Base-by-base conservation (phyloP, 192 early-diverging fungal genomes). In the Coemansia brasiliensis region DNA sequence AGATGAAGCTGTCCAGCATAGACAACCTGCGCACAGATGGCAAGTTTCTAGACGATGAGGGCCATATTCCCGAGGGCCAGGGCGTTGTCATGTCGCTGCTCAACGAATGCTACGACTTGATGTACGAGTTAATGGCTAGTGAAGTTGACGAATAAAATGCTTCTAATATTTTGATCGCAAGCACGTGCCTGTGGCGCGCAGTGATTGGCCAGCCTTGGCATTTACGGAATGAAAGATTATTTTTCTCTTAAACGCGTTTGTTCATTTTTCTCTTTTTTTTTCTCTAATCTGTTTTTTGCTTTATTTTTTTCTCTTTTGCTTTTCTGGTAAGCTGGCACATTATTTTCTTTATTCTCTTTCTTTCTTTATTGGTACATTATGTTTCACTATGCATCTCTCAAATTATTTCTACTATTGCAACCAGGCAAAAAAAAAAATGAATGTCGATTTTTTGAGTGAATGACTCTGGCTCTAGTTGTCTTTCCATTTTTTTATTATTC, bases 41-140 rank as follows among this genome's bases (percentile, higher is more conserved):
- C 29, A 93, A 92, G 67, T 95, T 94, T 61, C 76, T 89, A 39
- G 90, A 88, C 52, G 87, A 88, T 58, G 88, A 94, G 48, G 91
- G 89, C 18, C 69, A 83, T 32, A 80, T 92, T 10, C 94, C 94
- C 16, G 84, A 88, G 72, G 92, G 94, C 26, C 94, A 96, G 67
- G 92, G 89, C 18, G 84, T 93, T 24, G 85, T 93, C 41, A 87
- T 90, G 59, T 87, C 87, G 29, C 65, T 96, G 45, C 82, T 96
- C 58, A 88, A 88, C 45, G 88, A 96, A 67, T 94, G 94, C 63
- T 93, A 94, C 58, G 91, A 94, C 75, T 83, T 90, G 51, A 78
- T 90, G 51, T 86, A 88, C 43, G 89, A 89, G 61, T 68, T 91
- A 17, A 86, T 88, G 61, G 76, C 87, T 10, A 59, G 83, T 20